Base-by-base conservation (phyloP, 345 rosid genomes). In the Luvunga scandens region DNA sequence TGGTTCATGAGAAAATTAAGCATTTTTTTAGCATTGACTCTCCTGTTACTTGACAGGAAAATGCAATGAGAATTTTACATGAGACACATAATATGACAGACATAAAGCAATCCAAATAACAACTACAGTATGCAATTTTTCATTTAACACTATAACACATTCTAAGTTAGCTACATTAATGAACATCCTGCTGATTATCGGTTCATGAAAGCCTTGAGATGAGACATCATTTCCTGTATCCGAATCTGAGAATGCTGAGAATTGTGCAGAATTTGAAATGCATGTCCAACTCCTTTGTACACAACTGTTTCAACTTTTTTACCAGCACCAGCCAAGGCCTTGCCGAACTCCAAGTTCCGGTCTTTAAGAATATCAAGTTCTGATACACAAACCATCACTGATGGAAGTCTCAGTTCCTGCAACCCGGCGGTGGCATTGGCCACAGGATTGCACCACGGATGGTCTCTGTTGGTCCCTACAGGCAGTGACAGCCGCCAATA, bases 401-500 rank as follows among this genome's bases (percentile, higher is more conserved):
- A 50, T 34, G 87, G 83, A 48, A 80, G 75, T 62, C 42, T 75
- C 76, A 50, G 19, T 38, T 72, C 75, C 69, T 73, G 76, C 77
- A 76, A 60, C 75, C 77, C 82, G 69, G 39, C 33, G 0, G 79
- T 67, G 53, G 70, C 75, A 69, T 76, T 77, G 69, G 48, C 80
- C 1, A 80, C 65, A 70, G 92, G 98, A 75, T 95, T 95, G 80
- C 98, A 91, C 94, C 95, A 93, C 27, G 87, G 93, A 84, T 95
- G 98, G 75, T 95, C 94, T 25, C 94, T 86, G 63, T 78, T 87
- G n/a, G 85, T 79, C 24, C 93, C 97, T 4, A 81, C 34, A 30
- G 98, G 98, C 45, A 93, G 78, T 3, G 98, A 90, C 14, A 93
- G 65, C 27, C 97, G 88, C 98, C 98, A 95, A 62, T 90, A 95